Base-by-base conservation (phyloP, 352 stramenopile genomes). In the Pilasporangium apinafurcum region DNA sequence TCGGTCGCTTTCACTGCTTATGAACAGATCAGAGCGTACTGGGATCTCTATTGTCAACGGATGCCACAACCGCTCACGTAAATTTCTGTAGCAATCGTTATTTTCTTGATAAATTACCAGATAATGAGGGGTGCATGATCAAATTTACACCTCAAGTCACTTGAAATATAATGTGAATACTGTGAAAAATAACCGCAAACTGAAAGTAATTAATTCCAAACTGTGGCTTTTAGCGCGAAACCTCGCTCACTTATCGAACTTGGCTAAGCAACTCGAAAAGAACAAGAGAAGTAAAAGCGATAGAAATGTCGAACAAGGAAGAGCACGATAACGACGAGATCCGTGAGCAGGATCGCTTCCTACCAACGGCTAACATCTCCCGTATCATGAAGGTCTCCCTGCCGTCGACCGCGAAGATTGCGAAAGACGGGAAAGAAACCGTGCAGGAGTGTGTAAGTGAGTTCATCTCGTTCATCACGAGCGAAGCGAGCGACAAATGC, bases 391-490 rank as follows among this genome's bases (percentile, higher is more conserved):
- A 99, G 74, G 96, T 97, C 43, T 97, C 86, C 34, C 81, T 99
- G 17, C 97, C 97, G 18, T 89, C 95, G 51, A 98, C 96, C 42
- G 96, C 96, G 48, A 99, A 99, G 83, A 98, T 99, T 65, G 95
- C 96, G 45, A 99, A 99, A 75, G 97, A 99, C 66, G 97, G 95
- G 53, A 99, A 99, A 68, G 96, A 99, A 66, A 98, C 94, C 8
- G 95, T 99, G 41, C 96, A 99, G 77, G 96, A 99, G 77, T 99
- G 96, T 59, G 96, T 99, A 47, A 98, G 90, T 36, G 97, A 99
- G 76, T 99, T 99, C 71, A 99, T 99, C 62, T 98, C 92, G 62
- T 99, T 99, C 76, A 98, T 99, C 61, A 99, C 96, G 44, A 98
- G 77, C 59, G 85, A 98, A 56, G 97, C 97, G 22, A 98, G 86